Conservation (phyloP, 306 rosid genomes). For the Gleditsia sinensis region DNA sequence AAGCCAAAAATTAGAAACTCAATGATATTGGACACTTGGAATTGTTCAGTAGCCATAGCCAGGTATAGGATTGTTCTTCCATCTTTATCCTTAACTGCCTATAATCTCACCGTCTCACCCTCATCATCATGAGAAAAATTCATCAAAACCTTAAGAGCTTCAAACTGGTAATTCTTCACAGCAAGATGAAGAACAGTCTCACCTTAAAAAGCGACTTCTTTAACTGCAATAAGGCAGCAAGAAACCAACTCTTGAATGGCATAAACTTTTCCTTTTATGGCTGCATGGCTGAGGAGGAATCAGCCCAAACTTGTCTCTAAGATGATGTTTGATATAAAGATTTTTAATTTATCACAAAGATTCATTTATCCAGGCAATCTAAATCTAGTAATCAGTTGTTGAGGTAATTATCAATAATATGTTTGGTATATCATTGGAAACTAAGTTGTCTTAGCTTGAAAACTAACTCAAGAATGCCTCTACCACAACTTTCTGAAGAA, state of each 20-base stretch:
- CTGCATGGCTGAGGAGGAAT: conserved; percentile 26
- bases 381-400: too few species aligned
- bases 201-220: background rate
- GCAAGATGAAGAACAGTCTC: conserved; percentile 31
- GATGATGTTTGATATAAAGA: too few species aligned
- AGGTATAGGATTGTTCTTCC: conserved; percentile 6
- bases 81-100: conserved; percentile 1
- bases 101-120: too few species aligned
- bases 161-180: conserved; percentile 28
- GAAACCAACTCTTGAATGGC: conserved; percentile 20
- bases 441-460: too few species aligned
- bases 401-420: too few species aligned
- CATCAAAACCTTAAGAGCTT: conserved; percentile 15
- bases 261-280: conserved; percentile 19
- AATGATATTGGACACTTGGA: background rate
- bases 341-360: too few species aligned
- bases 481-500: too few species aligned
- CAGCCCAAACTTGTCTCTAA: conserved; percentile 15
- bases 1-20: too few species aligned
- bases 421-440: too few species aligned
- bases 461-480: too few species aligned
- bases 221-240: background rate
- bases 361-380: too few species aligned
- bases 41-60: conserved; percentile 7
- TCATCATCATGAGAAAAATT: background rate